A percentile compares a stretch with the other conserved stretches of the same genome.
Evolutionary conservation across 2,329 filamentous ascomycete genomes (phyloP).

Genomic region (Sporothrix pallida): DNA sequence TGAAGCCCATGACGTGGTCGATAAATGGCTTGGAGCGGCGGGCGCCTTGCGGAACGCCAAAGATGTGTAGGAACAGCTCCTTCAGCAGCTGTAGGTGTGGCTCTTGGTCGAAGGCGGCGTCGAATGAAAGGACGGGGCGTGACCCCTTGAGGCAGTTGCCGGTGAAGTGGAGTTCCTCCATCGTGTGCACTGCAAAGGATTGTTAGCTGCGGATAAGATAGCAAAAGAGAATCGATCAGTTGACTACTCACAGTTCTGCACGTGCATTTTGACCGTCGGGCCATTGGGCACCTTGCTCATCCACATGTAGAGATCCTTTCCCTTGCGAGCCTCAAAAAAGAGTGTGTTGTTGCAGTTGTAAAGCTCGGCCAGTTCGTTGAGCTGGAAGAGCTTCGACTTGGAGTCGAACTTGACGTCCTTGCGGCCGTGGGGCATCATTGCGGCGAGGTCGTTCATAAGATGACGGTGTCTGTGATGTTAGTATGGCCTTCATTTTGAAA

Average conservation of each 20-base stretch:
- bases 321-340: slow-evolving; percentile 95
- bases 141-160: slow-evolving; percentile 97
- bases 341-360: slow-evolving; percentile 90
- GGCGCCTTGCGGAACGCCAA: slow-evolving; percentile 87
- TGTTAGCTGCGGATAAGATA: not conserved
- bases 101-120: slow-evolving; percentile 80
- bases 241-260: slow-evolving; percentile 69
- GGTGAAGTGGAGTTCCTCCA: slow-evolving; percentile 95
- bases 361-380: slow-evolving; percentile 76
- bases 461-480: slow-evolving; percentile 75
- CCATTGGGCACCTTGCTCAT: slow-evolving; percentile 88
- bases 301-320: slow-evolving; percentile 93
- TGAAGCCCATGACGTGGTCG: slow-evolving; percentile 94
- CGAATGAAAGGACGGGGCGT: slow-evolving; percentile 88
- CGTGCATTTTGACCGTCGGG: slow-evolving; percentile 66
- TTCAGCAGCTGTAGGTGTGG: slow-evolving; percentile 84
- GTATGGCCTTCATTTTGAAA: not conserved
- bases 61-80: slow-evolving; percentile 86
- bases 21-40: slow-evolving; percentile 94
- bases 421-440: slow-evolving; percentile 86
- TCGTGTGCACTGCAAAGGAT: slow-evolving; percentile 74
- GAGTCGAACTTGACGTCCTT: slow-evolving; percentile 98
- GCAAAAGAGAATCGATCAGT: not conserved
- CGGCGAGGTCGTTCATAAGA: slow-evolving; percentile 84
- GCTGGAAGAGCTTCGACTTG: slow-evolving; percentile 82